These are phyloP conservation scores for Lentinula lateritia DNA, from an alignment of 768 basidiomycete genomes.

Conservation along the genomic window DNA sequence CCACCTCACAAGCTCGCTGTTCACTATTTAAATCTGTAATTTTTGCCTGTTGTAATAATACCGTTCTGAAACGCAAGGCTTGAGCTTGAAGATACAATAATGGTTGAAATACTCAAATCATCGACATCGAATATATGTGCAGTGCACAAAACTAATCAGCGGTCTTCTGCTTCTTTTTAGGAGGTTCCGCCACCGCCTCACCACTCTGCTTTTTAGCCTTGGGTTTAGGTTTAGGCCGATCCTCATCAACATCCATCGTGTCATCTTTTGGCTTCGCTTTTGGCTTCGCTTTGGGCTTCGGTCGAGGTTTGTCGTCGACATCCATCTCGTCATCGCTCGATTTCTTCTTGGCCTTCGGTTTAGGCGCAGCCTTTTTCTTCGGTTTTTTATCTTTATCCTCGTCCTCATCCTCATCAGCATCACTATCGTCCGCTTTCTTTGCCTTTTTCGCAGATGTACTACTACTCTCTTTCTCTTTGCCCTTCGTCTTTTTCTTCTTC, in stretches of 20 bases:
- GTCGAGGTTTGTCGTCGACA: slow-evolving; percentile 28
- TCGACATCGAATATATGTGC: neutral
- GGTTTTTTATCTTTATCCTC: slow-evolving; percentile 31
- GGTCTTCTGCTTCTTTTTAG: slow-evolving; percentile 74
- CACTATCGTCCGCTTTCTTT: slow-evolving; percentile 28
- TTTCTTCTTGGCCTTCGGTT: slow-evolving; percentile 41
- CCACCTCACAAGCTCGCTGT: neutral
- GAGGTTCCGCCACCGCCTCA: slow-evolving; percentile 45
- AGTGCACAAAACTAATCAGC: slow-evolving; percentile 21
- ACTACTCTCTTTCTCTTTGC: slow-evolving; percentile 34
- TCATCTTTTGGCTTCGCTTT: slow-evolving; percentile 36
- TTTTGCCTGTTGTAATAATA: neutral
- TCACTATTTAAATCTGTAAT: neutral
- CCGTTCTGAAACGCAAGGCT: neutral
- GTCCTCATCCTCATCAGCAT: slow-evolving; percentile 32
- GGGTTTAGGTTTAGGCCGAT: slow-evolving; percentile 32
- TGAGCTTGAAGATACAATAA: too few relatives aligned
- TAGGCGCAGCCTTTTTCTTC: slow-evolving; percentile 38
- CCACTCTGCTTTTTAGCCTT: slow-evolving; percentile 42
- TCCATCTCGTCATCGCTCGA: slow-evolving; percentile 31
- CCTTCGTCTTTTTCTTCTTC: slow-evolving; percentile 39
- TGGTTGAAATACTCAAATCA: neutral
- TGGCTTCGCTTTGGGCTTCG: slow-evolving; percentile 32
- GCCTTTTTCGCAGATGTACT: slow-evolving; percentile 26
- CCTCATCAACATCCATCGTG: slow-evolving; percentile 45